Base-by-base conservation (phyloP, 495 filamentous ascomycete genomes). In the Cenococcum geophilum region DNA sequence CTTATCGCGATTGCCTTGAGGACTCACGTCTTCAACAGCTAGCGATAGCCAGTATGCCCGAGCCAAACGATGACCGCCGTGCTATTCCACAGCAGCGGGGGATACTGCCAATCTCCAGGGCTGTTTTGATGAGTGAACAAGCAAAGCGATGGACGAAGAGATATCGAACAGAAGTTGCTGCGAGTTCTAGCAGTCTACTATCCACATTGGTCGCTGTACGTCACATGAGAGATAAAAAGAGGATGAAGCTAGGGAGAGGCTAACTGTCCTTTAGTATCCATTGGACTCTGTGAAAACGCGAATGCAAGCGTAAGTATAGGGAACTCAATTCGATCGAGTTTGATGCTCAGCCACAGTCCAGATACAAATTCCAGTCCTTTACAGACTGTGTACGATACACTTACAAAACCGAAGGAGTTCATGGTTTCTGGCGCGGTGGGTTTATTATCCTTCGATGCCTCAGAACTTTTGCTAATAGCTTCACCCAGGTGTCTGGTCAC, bases 271-370 rank as follows among this genome's bases (percentile, higher is more conserved):
- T 16, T 60, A 85, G 82, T 92, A 89, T 71, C 89, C 89, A 27
- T 78, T 92, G 55, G 89, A 92, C 72, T 91, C 87, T 52, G 84
- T 91, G 65, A 92, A 92, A 74, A 89, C 88, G 35, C 86, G 89
- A 58, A 89, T 92, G 84, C 89, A 92, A 77, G 76, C 77, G 78
- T 84, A 76, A 60, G 80, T 58, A 56, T 22, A 23, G 36, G 58
- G 23, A 12, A 16, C 1, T 37, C 21, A 23, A 16, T 25, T 23
- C 18, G 35, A 49, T 27, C n/a, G 18, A 5, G 1, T 25, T 40
- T 11, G 51, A 20, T 14, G 34, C 62, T 65, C 40, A 65, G 36
- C 14, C 9, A 12, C 21, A 22, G 18, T 10, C 42, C 61, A 89
- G 86, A 21, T 89, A 89, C 74, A 82, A 83, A 59, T 90, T 88